Conservation (phyloP, 2,329 filamentous ascomycete species). For the Talaromyces albobiverticillius region DNA sequence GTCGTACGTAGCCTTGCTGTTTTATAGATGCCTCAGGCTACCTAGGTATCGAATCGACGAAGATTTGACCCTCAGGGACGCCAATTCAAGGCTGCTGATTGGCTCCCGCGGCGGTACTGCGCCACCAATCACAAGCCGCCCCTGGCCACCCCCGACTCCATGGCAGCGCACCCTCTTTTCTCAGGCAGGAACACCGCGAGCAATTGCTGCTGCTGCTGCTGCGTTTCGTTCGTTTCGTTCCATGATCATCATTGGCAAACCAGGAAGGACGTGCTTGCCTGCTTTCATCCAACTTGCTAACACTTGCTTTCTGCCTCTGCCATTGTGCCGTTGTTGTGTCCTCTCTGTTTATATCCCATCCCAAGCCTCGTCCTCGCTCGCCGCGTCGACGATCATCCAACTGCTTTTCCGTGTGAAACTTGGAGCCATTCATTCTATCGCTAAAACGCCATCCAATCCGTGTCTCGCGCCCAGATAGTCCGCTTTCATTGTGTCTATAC, state of each 20-base stretch:
- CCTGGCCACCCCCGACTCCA: slow-evolving; percentile 3
- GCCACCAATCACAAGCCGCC: slow-evolving; percentile 8
- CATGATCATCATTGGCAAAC: neutral
- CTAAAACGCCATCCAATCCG: neutral
- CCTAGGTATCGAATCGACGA: too few relatives aligned
- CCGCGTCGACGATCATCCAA: neutral
- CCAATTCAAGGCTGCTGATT: neutral
- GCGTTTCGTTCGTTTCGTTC: neutral
- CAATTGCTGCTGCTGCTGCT: neutral
- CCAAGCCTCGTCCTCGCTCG: slow-evolving; percentile 8
- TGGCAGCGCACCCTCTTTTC: slow-evolving; percentile 15
- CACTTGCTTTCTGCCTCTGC: slow-evolving; percentile 15
- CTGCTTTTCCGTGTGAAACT: too few relatives aligned
- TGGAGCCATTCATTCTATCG: too few relatives aligned
- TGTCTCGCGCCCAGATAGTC: neutral
- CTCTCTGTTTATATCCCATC: slow-evolving; percentile 15
- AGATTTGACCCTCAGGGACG: too few relatives aligned
- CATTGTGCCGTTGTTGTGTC: too few relatives aligned
- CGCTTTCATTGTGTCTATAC: neutral
- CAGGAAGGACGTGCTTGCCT: slow-evolving; percentile 15
- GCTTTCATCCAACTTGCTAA: slow-evolving; percentile 15
- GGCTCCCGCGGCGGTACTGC: slow-evolving; percentile 1
- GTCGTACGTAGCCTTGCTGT: too few relatives aligned
- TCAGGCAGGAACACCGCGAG: slow-evolving; percentile 11
- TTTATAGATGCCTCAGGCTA: too few relatives aligned